Conservation (phyloP, 306 rosid species). For the Cicer yamashitae region DNA sequence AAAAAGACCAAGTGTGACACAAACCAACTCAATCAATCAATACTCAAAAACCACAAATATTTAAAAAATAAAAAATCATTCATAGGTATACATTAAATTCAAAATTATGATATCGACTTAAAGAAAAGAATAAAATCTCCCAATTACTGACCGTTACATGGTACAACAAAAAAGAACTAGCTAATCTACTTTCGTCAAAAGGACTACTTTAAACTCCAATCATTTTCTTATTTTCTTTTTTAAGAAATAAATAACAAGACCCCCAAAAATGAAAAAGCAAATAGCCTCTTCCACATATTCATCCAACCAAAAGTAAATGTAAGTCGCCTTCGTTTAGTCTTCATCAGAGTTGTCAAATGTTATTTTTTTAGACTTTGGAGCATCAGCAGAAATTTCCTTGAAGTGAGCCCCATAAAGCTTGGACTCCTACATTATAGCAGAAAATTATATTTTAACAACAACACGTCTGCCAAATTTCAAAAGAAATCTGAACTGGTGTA, state of each 20-base stretch:
- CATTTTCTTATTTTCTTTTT: conserved; percentile 27
- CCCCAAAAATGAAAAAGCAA: conserved; percentile 11
- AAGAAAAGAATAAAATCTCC: conserved; percentile 18
- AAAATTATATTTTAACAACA: conserved; percentile 28
- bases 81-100: not conserved
- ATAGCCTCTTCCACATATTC: conserved; percentile 31
- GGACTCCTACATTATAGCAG: conserved; percentile 68
- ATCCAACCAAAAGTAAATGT: conserved; percentile 21
- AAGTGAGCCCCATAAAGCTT: conserved; percentile 94
- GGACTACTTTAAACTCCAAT: not conserved
- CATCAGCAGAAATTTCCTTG: conserved; percentile 81
- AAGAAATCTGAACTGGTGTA: conserved; percentile 2
- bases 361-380: conserved; percentile 77
- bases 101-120: conserved; percentile 7
- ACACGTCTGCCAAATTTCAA: not conserved
- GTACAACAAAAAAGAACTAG: conserved; percentile 29
- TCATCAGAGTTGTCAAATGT: conserved; percentile 86
- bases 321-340: conserved; percentile 50
- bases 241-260: conserved; percentile 36
- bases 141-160: conserved; percentile 7
- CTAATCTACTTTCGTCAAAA: conserved; percentile 6
- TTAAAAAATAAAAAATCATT: not conserved
- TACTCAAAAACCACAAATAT: not conserved
- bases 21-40: not conserved
- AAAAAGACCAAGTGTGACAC: too few relatives aligned